These are phyloP conservation scores for Podospora didyma DNA, from an alignment of 495 filamentous ascomycete species.

Conservation along the genomic window DNA sequence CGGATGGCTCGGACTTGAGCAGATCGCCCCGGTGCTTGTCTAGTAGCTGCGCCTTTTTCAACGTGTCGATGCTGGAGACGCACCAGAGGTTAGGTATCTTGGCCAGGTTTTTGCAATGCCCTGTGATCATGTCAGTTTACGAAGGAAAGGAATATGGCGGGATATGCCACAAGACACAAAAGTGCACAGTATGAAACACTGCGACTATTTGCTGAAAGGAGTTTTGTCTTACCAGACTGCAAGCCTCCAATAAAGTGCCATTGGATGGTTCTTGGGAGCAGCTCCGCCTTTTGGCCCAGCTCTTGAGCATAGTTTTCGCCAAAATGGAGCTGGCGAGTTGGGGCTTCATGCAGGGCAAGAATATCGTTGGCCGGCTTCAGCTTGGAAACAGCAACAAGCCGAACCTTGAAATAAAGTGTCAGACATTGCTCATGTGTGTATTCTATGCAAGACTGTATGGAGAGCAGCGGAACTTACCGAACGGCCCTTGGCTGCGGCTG, in stretches of 20 bases:
- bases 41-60: conserved; percentile 80
- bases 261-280: conserved; percentile 70
- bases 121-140: conserved; percentile 30
- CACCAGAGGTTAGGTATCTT: conserved; percentile 87
- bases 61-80: conserved; percentile 81
- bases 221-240: conserved; percentile 51
- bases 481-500: conserved; percentile 41
- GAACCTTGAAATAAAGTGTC: conserved; percentile 48
- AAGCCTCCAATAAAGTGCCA: conserved; percentile 98
- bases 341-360: conserved; percentile 67
- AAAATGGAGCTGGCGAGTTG: conserved; percentile 68
- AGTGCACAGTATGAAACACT: too few species aligned
- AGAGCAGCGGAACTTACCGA: conserved; percentile 30
- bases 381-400: conserved; percentile 91
- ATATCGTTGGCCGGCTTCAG: conserved; percentile 88
- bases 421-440: neutral
- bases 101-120: conserved; percentile 86
- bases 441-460: neutral
- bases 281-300: conserved; percentile 74
- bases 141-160: neutral
- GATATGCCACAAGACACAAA: neutral
- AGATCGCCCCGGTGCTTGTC: conserved; percentile 69
- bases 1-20: conserved; percentile 28
- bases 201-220: too few species aligned
- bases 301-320: conserved; percentile 98